Evolutionary conservation across 2,329 filamentous ascomycete genomes (phyloP).

Genomic region (Aspergillus ochraceus): DNA sequence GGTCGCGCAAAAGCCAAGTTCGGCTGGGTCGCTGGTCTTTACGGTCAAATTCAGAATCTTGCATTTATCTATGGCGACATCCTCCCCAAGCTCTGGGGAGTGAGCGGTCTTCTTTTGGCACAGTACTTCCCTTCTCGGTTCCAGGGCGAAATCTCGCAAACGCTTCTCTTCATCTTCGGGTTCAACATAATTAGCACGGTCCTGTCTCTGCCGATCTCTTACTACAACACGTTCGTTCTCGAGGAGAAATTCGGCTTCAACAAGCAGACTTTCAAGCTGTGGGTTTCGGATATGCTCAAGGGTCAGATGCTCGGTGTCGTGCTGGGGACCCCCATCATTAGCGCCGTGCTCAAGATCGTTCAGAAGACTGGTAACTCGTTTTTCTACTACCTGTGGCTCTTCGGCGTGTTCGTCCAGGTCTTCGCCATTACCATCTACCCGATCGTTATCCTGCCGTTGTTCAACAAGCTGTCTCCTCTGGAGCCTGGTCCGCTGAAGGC

Average conservation of each 20-base stretch:
- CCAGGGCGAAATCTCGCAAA: conserved; percentile 89
- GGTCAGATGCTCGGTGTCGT: conserved; percentile 77
- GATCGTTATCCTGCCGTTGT: conserved; percentile 87
- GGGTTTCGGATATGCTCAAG: conserved; percentile 89
- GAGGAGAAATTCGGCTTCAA: conserved; percentile 99
- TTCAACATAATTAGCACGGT: conserved; percentile 81
- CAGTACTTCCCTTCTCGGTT: conserved; percentile 75
- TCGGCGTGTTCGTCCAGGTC: conserved; percentile 83
- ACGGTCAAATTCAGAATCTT: conserved; percentile 83
- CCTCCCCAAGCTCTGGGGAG: conserved; percentile 84
- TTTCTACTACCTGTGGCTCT: conserved; percentile 98
- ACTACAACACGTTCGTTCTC: conserved; percentile 94
- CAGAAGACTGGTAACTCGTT: conserved; percentile 91
- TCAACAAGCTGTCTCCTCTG: conserved; percentile 96
- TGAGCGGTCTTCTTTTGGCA: conserved; percentile 73
- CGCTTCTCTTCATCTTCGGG: conserved; percentile 84
- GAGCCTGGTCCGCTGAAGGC: conserved; percentile 85
- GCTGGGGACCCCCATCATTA: conserved; percentile 83
- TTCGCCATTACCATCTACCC: conserved; percentile 97
- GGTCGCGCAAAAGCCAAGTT: conserved; percentile 95
- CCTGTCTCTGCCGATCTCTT: conserved; percentile 74
- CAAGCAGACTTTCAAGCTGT: conserved; percentile 89
- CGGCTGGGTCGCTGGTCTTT: conserved; percentile 76
- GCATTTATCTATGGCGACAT: conserved; percentile 88
- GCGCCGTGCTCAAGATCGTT: conserved; percentile 89